Evolutionary conservation across 805 yeast genomes (phyloP).

Genomic region (Wickerhamiella hasegawae): DNA sequence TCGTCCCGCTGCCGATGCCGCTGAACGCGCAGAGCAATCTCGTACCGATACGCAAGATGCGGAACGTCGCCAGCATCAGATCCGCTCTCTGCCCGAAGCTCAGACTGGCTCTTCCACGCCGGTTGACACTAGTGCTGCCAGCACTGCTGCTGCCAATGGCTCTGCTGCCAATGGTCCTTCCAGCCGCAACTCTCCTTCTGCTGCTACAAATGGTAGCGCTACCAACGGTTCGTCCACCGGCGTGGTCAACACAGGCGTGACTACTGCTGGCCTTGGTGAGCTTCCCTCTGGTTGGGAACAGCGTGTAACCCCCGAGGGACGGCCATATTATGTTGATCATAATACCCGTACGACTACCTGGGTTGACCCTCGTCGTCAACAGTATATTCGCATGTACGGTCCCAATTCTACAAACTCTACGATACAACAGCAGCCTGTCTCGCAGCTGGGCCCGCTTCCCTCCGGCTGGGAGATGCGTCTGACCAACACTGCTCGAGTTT

Average conservation of each 20-base stretch:
- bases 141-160: slow-evolving; percentile 17
- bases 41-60: slow-evolving; percentile 56
- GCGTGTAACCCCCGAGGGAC: slow-evolving; percentile 92
- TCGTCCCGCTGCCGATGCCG: slow-evolving; percentile 69
- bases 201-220: slow-evolving; percentile 3
- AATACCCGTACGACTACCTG: slow-evolving; percentile 99
- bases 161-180: slow-evolving; percentile 35
- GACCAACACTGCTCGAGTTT: slow-evolving; percentile 95
- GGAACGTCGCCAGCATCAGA: slow-evolving; percentile 81
- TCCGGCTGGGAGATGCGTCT: slow-evolving; percentile 99
- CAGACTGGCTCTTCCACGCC: slow-evolving; percentile 9
- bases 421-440: slow-evolving; percentile 93
- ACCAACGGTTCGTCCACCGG: slow-evolving; percentile 17
- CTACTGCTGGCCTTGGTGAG: slow-evolving; percentile 93
- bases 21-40: slow-evolving; percentile 49
- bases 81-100: slow-evolving; percentile 71
- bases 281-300: slow-evolving; percentile 99
- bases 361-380: slow-evolving; percentile 99
- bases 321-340: slow-evolving; percentile 97
- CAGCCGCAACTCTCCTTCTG: slow-evolving; percentile 20
- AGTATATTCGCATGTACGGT: slow-evolving; percentile 90
- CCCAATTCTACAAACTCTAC: slow-evolving; percentile 55
- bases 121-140: not conserved
- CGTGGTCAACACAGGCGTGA: slow-evolving; percentile 64
- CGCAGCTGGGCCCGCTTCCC: slow-evolving; percentile 95